Evolutionary conservation across 2,329 filamentous ascomycete genomes (phyloP).

Genomic region (Aureobasidium sp.): DNA sequence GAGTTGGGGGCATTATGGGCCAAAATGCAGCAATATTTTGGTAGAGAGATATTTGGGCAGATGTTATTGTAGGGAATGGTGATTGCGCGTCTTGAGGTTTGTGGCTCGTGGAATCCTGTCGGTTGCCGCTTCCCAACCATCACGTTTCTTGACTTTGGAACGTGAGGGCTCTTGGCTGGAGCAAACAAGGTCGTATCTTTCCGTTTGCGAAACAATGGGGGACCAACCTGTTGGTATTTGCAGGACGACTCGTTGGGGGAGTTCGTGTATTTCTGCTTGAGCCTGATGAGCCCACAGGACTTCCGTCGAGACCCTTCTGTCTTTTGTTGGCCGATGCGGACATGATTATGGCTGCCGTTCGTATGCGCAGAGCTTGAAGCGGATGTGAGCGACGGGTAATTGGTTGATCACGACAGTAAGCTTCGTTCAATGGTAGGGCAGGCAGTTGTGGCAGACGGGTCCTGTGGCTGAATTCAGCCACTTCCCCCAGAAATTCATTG

Average conservation of each 20-base stretch:
- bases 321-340: constrained; percentile 11
- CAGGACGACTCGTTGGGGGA: not conserved
- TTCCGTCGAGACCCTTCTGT: constrained; percentile 1
- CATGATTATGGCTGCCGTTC: not conserved
- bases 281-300: not conserved
- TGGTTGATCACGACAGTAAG: not conserved
- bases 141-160: not conserved
- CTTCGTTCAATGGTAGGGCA: not conserved
- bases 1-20: constrained; percentile 27
- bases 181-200: not conserved
- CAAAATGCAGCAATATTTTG: constrained; percentile 22
- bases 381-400: not conserved
- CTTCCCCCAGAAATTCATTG: not conserved
- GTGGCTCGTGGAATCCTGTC: not conserved
- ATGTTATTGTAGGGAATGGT: not conserved
- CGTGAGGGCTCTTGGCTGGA: not conserved
- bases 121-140: not conserved
- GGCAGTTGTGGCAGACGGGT: not conserved
- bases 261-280: not conserved
- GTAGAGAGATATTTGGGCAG: not conserved
- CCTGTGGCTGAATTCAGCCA: not conserved
- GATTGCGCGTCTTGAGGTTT: not conserved
- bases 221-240: constrained; percentile 8
- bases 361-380: not conserved
- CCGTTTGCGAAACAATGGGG: not conserved